Percentiles rank a stretch among this genome's conserved stretches.
Conservation (phyloP, 257 asterid genomes). For the Solanum sitiens region DNA sequence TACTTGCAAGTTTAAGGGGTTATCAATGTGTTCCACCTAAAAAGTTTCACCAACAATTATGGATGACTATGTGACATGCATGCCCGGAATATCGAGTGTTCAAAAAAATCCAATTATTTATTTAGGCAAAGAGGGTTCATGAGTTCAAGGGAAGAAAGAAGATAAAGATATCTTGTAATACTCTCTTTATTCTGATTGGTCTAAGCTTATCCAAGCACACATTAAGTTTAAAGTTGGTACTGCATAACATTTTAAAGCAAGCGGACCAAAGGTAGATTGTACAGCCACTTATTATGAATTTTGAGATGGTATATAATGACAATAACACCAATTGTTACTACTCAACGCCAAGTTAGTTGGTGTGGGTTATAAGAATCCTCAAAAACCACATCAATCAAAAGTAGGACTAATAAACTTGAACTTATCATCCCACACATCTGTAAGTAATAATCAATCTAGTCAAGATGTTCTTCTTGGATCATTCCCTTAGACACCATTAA, state of each 20-base stretch:
- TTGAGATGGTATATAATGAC: neutral
- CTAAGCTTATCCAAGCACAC: neutral
- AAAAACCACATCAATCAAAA: neutral
- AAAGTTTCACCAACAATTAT: neutral
- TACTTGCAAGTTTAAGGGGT: neutral
- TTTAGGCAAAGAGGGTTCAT: neutral
- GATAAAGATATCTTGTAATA: neutral
- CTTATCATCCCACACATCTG: neutral
- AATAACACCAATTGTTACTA: neutral
- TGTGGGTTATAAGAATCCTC: neutral
- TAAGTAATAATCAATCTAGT: neutral
- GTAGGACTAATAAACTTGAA: neutral
- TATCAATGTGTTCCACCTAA: neutral
- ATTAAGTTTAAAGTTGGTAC: neutral
- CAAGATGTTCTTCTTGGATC: neutral
- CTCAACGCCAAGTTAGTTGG: neutral
- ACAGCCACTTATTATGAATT: neutral
- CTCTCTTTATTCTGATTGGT: neutral
- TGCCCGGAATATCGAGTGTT: neutral
- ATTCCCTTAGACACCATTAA: neutral
- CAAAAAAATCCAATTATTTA: neutral
- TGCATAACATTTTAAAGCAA: neutral
- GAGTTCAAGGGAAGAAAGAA: neutral
- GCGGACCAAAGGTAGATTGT: neutral
- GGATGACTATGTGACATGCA: neutral